Percentiles rank a stretch among this genome's conserved stretches.
Evolutionary conservation across 306 rosid species (phyloP).

Genomic region (Senna tora): DNA sequence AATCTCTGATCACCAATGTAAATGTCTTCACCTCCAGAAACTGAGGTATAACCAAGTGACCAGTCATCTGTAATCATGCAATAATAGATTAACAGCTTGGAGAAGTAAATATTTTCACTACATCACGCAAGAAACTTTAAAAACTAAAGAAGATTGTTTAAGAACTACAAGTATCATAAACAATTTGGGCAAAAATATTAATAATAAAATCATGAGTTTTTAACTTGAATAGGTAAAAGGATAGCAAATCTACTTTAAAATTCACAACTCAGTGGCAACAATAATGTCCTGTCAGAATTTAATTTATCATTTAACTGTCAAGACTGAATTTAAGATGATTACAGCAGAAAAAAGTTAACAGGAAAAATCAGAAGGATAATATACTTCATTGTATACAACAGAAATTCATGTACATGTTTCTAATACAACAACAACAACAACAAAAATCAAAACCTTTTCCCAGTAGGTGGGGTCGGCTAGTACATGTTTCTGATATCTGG

Average conservation of each 20-base stretch:
- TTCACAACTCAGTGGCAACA: not conserved
- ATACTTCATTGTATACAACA: slow-evolving; percentile 12
- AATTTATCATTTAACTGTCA: not conserved
- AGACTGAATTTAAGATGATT: not conserved
- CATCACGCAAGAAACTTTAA: slow-evolving; percentile 3
- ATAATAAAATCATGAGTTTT: not conserved
- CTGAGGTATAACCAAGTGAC: slow-evolving; percentile 70
- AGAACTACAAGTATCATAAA: not conserved
- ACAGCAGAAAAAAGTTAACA: not conserved
- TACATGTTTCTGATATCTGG: too few relatives aligned
- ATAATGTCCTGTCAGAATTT: slow-evolving; percentile 1
- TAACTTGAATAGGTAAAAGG: not conserved
- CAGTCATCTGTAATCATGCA: slow-evolving; percentile 63
- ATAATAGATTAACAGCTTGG: slow-evolving; percentile 14
- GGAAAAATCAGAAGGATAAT: not conserved
- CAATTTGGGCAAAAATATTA: slow-evolving; percentile 1
- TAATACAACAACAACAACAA: too few relatives aligned
- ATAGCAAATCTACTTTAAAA: not conserved
- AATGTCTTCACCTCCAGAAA: slow-evolving; percentile 71
- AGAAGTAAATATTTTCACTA: slow-evolving; percentile 8
- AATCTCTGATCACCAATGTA: slow-evolving; percentile 70
- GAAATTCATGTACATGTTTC: slow-evolving; percentile 10
- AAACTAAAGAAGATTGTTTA: not conserved
- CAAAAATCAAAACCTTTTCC: too few relatives aligned
- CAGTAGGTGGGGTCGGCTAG: too few relatives aligned